Percentiles rank a stretch among this genome's conserved stretches.
Evolutionary conservation across 192 early-diverging fungal species (phyloP).

Genomic region (Chytriomyces sp.): DNA sequence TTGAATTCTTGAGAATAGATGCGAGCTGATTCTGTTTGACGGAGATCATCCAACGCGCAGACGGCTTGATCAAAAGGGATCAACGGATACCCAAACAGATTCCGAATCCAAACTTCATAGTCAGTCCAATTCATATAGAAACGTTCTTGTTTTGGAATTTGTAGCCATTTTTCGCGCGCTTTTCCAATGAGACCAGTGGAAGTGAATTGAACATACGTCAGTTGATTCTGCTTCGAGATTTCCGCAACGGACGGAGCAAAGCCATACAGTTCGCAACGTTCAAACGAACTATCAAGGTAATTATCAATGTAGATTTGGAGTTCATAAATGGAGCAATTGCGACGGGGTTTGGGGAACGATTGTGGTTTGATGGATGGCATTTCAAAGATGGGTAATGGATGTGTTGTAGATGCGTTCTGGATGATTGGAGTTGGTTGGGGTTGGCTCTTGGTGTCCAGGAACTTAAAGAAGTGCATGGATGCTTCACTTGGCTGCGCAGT

Average conservation of each 20-base stretch:
- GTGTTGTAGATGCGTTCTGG: neutral
- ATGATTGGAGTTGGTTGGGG: too few relatives aligned
- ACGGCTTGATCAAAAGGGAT: too few relatives aligned
- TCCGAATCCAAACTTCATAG: too few relatives aligned
- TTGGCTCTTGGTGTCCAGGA: too few relatives aligned
- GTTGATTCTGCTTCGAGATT: neutral
- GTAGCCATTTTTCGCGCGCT: neutral
- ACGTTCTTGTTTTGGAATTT: neutral
- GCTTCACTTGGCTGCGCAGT: too few relatives aligned
- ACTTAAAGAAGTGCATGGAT: too few relatives aligned
- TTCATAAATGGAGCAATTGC: neutral
- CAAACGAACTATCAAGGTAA: neutral
- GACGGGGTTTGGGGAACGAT: neutral
- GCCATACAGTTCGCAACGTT: neutral
- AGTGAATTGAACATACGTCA: conserved; percentile 1
- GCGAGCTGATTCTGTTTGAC: too few relatives aligned
- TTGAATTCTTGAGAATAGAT: too few relatives aligned
- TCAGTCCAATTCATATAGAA: neutral
- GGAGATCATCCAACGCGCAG: too few relatives aligned
- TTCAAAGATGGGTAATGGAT: neutral
- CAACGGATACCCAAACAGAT: too few relatives aligned
- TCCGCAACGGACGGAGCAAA: neutral
- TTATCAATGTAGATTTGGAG: neutral
- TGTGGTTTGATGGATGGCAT: neutral
- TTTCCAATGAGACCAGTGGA: conserved; percentile 12